These are phyloP conservation scores for Pestalotiopsis sp. DNA, from an alignment of 2,329 filamentous ascomycete species.

Conservation along the genomic window DNA sequence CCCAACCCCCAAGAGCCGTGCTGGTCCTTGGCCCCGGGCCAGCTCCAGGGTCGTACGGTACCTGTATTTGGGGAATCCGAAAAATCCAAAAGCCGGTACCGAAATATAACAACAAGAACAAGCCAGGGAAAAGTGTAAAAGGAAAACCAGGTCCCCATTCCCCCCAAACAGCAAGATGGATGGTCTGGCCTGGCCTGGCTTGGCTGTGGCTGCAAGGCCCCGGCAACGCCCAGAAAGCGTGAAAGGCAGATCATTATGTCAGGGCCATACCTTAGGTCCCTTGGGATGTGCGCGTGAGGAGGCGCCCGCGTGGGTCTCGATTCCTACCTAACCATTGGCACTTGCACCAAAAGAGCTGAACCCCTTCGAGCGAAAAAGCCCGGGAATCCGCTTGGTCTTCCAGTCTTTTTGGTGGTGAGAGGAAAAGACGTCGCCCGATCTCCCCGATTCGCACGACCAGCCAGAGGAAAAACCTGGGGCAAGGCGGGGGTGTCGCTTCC, in stretches of 20 bases:
- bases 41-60: too few relatives aligned
- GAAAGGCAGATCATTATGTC: neutral
- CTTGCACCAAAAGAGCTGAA: neutral
- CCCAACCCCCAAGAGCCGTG: too few relatives aligned
- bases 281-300: neutral
- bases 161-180: too few relatives aligned
- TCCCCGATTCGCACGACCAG: neutral
- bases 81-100: too few relatives aligned
- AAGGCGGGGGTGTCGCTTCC: neutral
- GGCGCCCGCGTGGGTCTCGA: neutral
- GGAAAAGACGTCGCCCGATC: neutral
- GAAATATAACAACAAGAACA: too few relatives aligned
- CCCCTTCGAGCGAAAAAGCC: neutral
- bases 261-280: neutral
- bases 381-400: too few relatives aligned
- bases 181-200: neutral
- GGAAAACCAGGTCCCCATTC: too few relatives aligned
- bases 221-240: too few relatives aligned
- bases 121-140: too few relatives aligned
- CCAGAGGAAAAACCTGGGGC: neutral
- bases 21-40: too few relatives aligned
- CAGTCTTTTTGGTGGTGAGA: neutral
- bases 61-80: too few relatives aligned
- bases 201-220: neutral
- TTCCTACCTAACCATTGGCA: neutral